Base-by-base conservation (phyloP, 2,329 filamentous ascomycete genomes). In the Diaporthe citriasiana region DNA sequence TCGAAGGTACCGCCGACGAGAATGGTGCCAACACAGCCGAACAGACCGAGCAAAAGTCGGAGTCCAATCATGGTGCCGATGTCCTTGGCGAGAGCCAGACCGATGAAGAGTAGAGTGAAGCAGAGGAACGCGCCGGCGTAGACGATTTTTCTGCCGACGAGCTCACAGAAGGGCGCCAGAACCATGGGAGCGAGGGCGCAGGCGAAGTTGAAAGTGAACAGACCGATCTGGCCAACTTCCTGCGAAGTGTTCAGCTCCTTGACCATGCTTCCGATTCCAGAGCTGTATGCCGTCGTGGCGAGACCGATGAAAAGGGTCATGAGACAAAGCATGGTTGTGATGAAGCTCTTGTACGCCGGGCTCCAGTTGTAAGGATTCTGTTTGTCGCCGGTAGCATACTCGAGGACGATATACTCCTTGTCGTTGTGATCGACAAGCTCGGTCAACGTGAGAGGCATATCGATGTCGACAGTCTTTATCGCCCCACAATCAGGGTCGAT, bases 291-390 rank as follows among this genome's bases (percentile, higher is more conserved):
- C 4, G 87, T 88, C 8, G 87, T 88, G n/a, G 87, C 87, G 19
- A 88, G 82, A 79, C 87, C 87, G 73, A 88, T 87, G 80, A 88
- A 88, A 12, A 89, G 81, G 1, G 87, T 88, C 87, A 88, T 89
- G 17, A 86, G 76, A 77, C 86, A 87, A 19, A 89, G 84, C 57
- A 87, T 82, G 4, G 82, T 75, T 3, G 85, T 85, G 76, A 88
- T 85, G 76, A 85, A 83, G 5, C 82, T 80, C 80, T 88, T 88
- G 73, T 84, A 82, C 69, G 79, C 81, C 2, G 78, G 77, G 53
- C 81, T 83, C 85, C 85, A 89, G 79, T 89, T 88, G 83, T 88
- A 88, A 0, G 87, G 87, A 76, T 89, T 87, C 77, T 87, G 83
- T 27, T 80, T 81, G 75, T 89, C 87, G 15, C 82, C 84, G 1